Conservation (phyloP, 176 grass and related monocot species). For the Hsuehochloa calcarea region DNA sequence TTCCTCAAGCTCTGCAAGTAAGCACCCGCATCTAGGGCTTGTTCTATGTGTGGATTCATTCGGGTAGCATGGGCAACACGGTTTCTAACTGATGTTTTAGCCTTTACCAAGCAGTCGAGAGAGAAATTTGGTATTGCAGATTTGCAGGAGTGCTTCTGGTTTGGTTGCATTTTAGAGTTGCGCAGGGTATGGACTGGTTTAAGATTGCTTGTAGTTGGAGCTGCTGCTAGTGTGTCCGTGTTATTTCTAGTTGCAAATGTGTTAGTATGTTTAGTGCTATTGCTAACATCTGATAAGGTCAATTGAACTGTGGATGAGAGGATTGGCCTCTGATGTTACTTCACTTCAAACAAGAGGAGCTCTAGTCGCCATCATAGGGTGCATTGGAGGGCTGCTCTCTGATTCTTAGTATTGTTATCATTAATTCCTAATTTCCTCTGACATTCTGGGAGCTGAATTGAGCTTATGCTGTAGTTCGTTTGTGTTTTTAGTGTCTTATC, state of each 20-base stretch:
- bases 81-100: neutral
- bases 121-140: neutral
- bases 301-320: neutral
- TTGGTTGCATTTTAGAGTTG: neutral
- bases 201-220: neutral
- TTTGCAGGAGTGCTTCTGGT: neutral
- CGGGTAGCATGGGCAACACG: neutral
- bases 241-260: neutral
- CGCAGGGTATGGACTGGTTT: neutral
- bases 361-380: neutral
- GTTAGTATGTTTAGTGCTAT: neutral
- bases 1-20: constrained; percentile 99
- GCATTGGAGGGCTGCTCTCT: neutral
- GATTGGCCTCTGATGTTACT: neutral
- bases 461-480: neutral
- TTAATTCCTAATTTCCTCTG: neutral
- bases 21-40: neutral
- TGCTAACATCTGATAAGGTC: neutral
- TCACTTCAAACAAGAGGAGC: neutral
- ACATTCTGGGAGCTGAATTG: neutral
- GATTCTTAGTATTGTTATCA: neutral
- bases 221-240: neutral
- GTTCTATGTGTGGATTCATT: neutral
- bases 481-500: neutral
- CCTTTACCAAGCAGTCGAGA: neutral